phyloP scores from a whole-genome alignment of 495 filamentous ascomycete genomes.

The Aspergillus ellipticus region DNA sequence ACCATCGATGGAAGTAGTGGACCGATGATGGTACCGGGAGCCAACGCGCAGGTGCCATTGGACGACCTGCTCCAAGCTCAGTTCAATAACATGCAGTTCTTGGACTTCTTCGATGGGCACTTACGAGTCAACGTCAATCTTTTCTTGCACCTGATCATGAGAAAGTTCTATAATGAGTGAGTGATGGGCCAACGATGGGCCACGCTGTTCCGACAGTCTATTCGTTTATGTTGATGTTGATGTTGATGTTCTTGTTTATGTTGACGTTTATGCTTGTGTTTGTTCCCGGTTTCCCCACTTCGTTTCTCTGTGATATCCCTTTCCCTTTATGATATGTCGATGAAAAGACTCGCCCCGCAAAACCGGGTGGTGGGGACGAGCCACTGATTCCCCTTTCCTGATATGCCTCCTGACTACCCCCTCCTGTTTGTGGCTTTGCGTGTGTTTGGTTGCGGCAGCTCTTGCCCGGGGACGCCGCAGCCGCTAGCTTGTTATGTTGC shows the following conservation, averaged over 20 bases:
- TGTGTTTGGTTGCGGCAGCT: background rate
- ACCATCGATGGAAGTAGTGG: conserved; percentile 86
- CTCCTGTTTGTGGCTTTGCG: background rate
- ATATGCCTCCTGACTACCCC: background rate
- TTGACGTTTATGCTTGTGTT: conserved; percentile 20
- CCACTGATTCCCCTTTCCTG: background rate
- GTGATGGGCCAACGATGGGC: conserved; percentile 2
- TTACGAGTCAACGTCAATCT: conserved; percentile 92
- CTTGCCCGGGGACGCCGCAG: background rate
- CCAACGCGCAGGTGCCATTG: conserved; percentile 81
- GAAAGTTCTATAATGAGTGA: conserved; percentile 88
- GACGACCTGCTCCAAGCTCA: conserved; percentile 95
- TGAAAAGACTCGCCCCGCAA: conserved; percentile 8
- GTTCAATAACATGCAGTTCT: conserved; percentile 92
- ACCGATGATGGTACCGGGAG: conserved; percentile 93
- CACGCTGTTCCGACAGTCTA: conserved; percentile 20
- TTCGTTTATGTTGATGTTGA: conserved; percentile 23
- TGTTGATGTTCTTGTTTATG: conserved; percentile 26
- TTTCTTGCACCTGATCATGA: conserved; percentile 91
- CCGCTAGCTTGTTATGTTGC: background rate
- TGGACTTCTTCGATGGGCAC: conserved; percentile 87
- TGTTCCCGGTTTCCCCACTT: conserved; percentile 14
- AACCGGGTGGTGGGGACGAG: background rate
- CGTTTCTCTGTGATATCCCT: conserved; percentile 17
- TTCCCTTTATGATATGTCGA: conserved; percentile 13